These are phyloP conservation scores for Rhododendron henanense DNA, from an alignment of 148 eudicot genomes.

Conservation along the genomic window DNA sequence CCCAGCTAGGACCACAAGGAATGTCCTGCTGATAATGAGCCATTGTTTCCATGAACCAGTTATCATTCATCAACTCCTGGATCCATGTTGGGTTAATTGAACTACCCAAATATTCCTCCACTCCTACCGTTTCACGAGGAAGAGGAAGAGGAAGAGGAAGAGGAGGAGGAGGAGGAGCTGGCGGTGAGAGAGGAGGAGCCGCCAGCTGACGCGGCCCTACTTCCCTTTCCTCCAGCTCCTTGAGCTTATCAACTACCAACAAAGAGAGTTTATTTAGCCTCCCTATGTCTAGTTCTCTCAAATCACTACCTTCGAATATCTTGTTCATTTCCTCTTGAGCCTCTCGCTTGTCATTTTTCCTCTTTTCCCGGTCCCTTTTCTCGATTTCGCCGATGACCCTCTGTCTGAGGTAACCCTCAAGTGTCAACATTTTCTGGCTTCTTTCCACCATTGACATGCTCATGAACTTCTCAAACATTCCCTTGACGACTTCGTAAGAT, in stretches of 20 bases:
- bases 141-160: neutral
- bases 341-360: neutral
- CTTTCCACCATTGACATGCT: conserved; percentile 5
- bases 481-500: neutral
- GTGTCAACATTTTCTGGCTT: conserved; percentile 13
- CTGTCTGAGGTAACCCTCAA: conserved; percentile 16
- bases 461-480: conserved; percentile 9
- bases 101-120: neutral
- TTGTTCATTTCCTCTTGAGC: neutral
- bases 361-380: neutral
- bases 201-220: neutral
- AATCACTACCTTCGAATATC: neutral
- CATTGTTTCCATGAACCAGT: conserved; percentile 14
- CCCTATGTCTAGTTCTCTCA: neutral
- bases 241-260: neutral
- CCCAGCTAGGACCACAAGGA: neutral
- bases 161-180: neutral
- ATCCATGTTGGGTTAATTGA: neutral
- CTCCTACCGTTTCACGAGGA: neutral
- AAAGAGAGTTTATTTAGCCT: neutral
- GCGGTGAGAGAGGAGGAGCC: neutral
- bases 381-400: neutral
- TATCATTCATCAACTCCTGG: neutral
- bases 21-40: neutral
- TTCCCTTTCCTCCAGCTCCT: neutral